Conservation (phyloP, 306 rosid species). For the Spatholobus suberectus region DNA sequence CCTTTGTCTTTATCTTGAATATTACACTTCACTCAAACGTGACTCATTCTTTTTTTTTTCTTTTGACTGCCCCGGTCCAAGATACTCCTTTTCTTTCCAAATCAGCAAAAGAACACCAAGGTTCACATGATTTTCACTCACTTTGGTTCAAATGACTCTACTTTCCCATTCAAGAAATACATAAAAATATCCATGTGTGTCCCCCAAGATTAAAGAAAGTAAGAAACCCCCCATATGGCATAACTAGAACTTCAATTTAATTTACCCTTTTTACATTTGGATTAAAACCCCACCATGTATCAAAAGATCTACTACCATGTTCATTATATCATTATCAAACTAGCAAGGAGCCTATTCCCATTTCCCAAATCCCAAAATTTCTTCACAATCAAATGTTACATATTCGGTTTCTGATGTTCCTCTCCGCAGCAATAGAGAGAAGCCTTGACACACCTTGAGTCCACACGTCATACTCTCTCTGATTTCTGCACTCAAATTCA, state of each 20-base stretch:
- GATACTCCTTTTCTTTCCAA: slow-evolving; percentile 63
- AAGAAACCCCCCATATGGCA: slow-evolving; percentile 48
- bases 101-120: slow-evolving; percentile 31
- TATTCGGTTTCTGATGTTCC: slow-evolving; percentile 58
- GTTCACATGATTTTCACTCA: slow-evolving; percentile 61
- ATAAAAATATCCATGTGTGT: slow-evolving; percentile 43
- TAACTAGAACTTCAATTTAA: slow-evolving; percentile 48
- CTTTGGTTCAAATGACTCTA: slow-evolving; percentile 58
- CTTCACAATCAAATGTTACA: slow-evolving; percentile 35
- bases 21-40: slow-evolving; percentile 46
- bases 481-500: slow-evolving; percentile 89
- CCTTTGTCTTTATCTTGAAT: too few relatives aligned
- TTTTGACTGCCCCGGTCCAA: slow-evolving; percentile 82
- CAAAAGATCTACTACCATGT: slow-evolving; percentile 32
- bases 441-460: slow-evolving; percentile 95
- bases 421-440: slow-evolving; percentile 72
- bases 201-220: too few relatives aligned
- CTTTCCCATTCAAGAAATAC: too few relatives aligned
- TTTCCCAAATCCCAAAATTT: slow-evolving; percentile 43
- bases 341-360: too few relatives aligned
- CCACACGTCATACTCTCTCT: slow-evolving; percentile 91
- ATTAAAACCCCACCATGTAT: slow-evolving; percentile 50
- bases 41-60: slow-evolving; percentile 32
- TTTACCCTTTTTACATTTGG: slow-evolving; percentile 68
- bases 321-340: background rate